A percentile compares a stretch with the other conserved stretches of the same genome.
Evolutionary conservation across 352 stramenopile genomes (phyloP).

Genomic region (Blastocystis sp.): DNA sequence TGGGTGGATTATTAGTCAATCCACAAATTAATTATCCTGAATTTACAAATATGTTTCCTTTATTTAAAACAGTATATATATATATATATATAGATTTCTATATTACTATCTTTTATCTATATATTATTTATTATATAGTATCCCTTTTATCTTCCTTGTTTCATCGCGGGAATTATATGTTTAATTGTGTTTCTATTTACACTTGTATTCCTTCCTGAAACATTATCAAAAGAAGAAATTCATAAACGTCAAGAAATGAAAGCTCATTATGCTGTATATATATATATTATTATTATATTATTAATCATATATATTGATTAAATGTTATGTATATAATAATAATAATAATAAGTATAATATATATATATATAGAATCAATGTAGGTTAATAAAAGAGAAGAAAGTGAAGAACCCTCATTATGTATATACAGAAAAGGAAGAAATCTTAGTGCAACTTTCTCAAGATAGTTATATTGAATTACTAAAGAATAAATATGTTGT

Average conservation of each 20-base stretch:
- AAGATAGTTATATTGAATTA: slow-evolving; percentile 13
- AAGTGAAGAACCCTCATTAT: background rate
- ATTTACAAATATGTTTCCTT: slow-evolving; percentile 8
- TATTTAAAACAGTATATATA: slow-evolving; percentile 24
- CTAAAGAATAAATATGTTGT: background rate
- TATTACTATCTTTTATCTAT: too few species aligned
- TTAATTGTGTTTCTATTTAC: slow-evolving; percentile 4
- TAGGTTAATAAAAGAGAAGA: slow-evolving; percentile 5
- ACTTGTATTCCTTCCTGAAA: slow-evolving; percentile 28
- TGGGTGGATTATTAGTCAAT: slow-evolving; percentile 27
- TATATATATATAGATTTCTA: too few species aligned
- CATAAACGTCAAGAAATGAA: slow-evolving; percentile 11
- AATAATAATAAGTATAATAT: too few species aligned
- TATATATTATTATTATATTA: background rate
- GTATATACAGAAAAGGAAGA: slow-evolving; percentile 5
- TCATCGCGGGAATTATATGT: slow-evolving; percentile 14
- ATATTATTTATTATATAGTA: background rate
- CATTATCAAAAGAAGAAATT: slow-evolving; percentile 32
- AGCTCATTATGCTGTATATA: background rate
- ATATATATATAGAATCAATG: too few species aligned
- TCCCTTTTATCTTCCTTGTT: slow-evolving; percentile 18
- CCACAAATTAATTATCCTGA: slow-evolving; percentile 16
- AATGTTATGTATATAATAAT: too few species aligned
- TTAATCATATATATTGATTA: slow-evolving; percentile 8
- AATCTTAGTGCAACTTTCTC: slow-evolving; percentile 3